A percentile compares a stretch with the other conserved stretches of the same genome.
These are phyloP conservation scores for Metarhizium robertsii DNA, from an alignment of 2,329 filamentous ascomycete genomes.

Conservation along the genomic window DNA sequence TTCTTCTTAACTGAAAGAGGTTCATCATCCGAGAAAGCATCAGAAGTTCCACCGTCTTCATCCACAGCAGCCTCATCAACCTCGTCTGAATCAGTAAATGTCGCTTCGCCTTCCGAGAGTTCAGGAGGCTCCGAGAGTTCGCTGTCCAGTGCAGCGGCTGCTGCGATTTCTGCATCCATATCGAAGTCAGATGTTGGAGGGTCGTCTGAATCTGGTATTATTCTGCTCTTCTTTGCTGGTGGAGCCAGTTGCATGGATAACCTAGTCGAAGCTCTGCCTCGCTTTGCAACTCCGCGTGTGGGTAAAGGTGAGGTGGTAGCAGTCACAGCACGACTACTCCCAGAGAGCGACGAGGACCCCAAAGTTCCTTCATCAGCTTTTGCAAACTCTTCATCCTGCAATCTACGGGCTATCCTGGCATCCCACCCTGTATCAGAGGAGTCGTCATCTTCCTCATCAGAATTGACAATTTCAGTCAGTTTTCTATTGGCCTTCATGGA, in stretches of 20 bases:
- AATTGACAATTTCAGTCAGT: constrained; percentile 30
- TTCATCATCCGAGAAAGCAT: constrained; percentile 19
- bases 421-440: constrained; percentile 16
- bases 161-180: constrained; percentile 22
- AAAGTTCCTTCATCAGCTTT: constrained; percentile 5
- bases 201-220: constrained; percentile 22
- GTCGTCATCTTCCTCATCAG: constrained; percentile 25
- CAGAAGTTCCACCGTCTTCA: background rate
- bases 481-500: constrained; percentile 35
- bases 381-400: constrained; percentile 24
- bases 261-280: constrained; percentile 14
- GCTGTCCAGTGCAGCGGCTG: constrained; percentile 12
- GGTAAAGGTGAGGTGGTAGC: constrained; percentile 5
- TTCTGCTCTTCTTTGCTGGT: constrained; percentile 19
- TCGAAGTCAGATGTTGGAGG: constrained; percentile 14
- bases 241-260: constrained; percentile 11
- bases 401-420: constrained; percentile 21
- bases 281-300: constrained; percentile 12
- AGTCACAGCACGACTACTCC: background rate
- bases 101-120: constrained; percentile 9
- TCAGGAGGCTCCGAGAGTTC: constrained; percentile 5
- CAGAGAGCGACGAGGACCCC: constrained; percentile 6
- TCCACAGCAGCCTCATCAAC: constrained; percentile 9
- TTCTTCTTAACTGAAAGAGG: constrained; percentile 14
- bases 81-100: constrained; percentile 10